phyloP scores from a whole-genome alignment of 2,329 filamentous ascomycete species.

The Aspergillus aculeatinus region DNA sequence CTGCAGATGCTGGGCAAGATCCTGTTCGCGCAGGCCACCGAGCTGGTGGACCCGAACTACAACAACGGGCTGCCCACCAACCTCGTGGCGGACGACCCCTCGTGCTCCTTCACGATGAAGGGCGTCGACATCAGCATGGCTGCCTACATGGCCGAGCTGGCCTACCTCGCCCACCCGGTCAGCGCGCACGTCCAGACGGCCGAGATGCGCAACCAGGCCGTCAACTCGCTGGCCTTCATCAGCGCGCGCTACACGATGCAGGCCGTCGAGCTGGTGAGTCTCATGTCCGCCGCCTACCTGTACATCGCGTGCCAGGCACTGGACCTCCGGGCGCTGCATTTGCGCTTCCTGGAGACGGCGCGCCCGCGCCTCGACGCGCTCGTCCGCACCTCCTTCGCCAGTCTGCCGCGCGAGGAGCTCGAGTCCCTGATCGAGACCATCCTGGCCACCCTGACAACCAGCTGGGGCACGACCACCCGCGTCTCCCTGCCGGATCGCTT shows the following conservation, averaged over 20 bases:
- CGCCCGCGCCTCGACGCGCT: constrained; percentile 14
- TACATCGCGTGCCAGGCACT: constrained; percentile 59
- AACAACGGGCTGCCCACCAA: constrained; percentile 64
- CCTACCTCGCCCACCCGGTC: constrained; percentile 61
- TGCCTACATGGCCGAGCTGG: constrained; percentile 61
- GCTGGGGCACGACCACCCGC: neutral
- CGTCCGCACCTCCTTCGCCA: constrained; percentile 9
- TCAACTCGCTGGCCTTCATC: constrained; percentile 65
- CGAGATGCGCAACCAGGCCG: constrained; percentile 65
- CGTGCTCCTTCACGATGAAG: constrained; percentile 59
- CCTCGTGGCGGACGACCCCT: constrained; percentile 59
- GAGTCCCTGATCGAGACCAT: neutral
- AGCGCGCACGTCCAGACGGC: constrained; percentile 62
- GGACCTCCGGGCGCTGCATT: constrained; percentile 47
- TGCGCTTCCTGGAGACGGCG: constrained; percentile 22
- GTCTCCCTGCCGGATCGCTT: neutral
- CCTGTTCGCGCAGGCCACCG: constrained; percentile 62
- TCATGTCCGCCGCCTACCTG: constrained; percentile 56
- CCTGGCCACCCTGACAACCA: neutral
- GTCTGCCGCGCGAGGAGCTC: neutral
- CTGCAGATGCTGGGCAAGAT: constrained; percentile 59
- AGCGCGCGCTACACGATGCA: constrained; percentile 56
- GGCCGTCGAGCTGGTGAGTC: constrained; percentile 54
- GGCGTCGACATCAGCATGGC: constrained; percentile 66
- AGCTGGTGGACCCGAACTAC: constrained; percentile 59